Conservation (phyloP, 2,329 filamentous ascomycete genomes). For the Bretziella fagacearum region DNA sequence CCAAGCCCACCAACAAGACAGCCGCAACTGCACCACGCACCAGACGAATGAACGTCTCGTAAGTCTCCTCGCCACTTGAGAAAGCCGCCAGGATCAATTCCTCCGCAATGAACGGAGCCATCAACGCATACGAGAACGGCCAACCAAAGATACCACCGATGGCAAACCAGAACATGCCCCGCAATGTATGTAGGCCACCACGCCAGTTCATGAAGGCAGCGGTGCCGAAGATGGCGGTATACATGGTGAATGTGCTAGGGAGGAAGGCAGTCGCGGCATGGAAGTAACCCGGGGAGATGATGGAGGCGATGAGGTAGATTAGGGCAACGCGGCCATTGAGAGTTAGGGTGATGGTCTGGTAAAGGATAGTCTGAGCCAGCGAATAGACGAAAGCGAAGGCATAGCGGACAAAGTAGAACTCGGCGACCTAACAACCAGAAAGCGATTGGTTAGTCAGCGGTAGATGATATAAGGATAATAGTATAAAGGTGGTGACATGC, state of each 20-base stretch:
- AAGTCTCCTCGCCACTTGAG: constrained; percentile 40
- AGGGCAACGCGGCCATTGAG: constrained; percentile 72
- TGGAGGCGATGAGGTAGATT: constrained; percentile 61
- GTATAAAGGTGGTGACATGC: constrained; percentile 21
- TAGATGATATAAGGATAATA: not conserved
- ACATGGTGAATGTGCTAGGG: constrained; percentile 95
- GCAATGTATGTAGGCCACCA: constrained; percentile 59
- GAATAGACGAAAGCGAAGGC: constrained; percentile 61
- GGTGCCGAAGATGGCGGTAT: constrained; percentile 69
- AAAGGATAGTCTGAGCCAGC: constrained; percentile 65
- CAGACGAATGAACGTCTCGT: constrained; percentile 43
- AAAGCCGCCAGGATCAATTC: constrained; percentile 45
- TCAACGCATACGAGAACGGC: constrained; percentile 79
- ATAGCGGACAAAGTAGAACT: constrained; percentile 80
- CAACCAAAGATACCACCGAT: constrained; percentile 74
- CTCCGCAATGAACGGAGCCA: constrained; percentile 64
- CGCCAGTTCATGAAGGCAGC: constrained; percentile 84
- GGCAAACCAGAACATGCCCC: constrained; percentile 82
- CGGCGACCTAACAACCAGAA: constrained; percentile 34
- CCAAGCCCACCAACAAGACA: constrained; percentile 46
- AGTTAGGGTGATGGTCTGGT: constrained; percentile 55
- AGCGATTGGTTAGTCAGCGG: not conserved
- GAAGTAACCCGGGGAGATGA: constrained; percentile 81
- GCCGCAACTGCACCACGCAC: constrained; percentile 50
- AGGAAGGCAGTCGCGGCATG: constrained; percentile 76